Base-by-base conservation (phyloP, 78 protist genomes). In the Carpediemonas membranifera region DNA sequence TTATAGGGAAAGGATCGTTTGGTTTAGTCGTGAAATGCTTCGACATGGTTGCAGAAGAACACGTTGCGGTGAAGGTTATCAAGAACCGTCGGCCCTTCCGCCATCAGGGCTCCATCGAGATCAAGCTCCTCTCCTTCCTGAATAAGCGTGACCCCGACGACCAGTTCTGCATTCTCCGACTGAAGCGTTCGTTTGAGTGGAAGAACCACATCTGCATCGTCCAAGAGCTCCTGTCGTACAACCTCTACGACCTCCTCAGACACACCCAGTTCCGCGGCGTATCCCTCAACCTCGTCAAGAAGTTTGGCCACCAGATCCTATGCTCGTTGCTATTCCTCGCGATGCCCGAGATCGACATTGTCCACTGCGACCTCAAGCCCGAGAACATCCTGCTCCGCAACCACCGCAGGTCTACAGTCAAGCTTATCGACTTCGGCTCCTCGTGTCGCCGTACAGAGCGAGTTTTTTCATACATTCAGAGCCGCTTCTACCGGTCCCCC, bases 321-420 rank as follows among this genome's bases (percentile, higher is more conserved):
- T 5, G 3, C 21, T 25, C 58, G 30, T 47, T 71, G 36, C 21
- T 5, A 16, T 31, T 15, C 36, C 5, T 71, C 2, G 24, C n/a
- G 24, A 3, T 1, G 15, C 41, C 14, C 13, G 3, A 71, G n/a
- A 52, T 51, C 56, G n/a, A 44, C 33, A 41, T 71, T 1, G 34
- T 71, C 19, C 76, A 71, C 37, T 34, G 59, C 21, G 77, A 72
- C 58, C 16, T 72, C 39, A 72, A 72, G 44, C 77, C 77, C 3
- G 77, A 72, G 47, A 72, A 72, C 37, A 31, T 72, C 24, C 68
- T 72, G 21, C 43, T 58, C 2, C 34, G 28, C 7, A 18, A 11
- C n/a, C 35, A 60, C 19, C 7, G 50, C 15, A 5, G 25, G 28
- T 14, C 59, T 7, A 15, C 7, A 1, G 56, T 72, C 25, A 72